A percentile compares a stretch with the other conserved stretches of the same genome.
Conservation (phyloP, 352 stramenopile genomes). For the Globisporangium spiculum region DNA sequence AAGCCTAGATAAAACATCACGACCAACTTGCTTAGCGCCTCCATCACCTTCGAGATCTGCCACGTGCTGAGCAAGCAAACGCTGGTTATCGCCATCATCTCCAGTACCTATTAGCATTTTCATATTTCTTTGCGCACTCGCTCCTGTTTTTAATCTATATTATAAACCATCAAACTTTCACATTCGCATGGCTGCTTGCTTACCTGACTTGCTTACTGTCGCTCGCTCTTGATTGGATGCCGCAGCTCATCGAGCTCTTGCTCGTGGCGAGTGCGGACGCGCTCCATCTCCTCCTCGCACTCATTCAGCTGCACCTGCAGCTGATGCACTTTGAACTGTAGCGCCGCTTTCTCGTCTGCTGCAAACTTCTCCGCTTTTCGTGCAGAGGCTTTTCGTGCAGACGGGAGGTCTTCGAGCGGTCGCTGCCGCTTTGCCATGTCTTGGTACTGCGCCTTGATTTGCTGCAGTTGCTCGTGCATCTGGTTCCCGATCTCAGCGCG, state of each 20-base stretch:
- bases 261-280: slow-evolving; percentile 60
- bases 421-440: slow-evolving; percentile 37
- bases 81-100: background rate
- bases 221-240: slow-evolving; percentile 16
- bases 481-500: slow-evolving; percentile 66
- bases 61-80: background rate
- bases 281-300: slow-evolving; percentile 82
- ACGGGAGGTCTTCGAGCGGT: slow-evolving; percentile 27
- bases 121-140: background rate
- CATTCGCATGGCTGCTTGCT: background rate
- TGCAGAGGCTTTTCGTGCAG: slow-evolving; percentile 27
- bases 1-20: background rate
- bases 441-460: slow-evolving; percentile 58
- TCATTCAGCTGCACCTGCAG: slow-evolving; percentile 67
- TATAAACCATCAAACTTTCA: background rate
- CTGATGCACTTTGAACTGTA: slow-evolving; percentile 60
- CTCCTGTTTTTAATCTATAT: slow-evolving; percentile 1
- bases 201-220: background rate
- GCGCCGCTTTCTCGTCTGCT: slow-evolving; percentile 42
- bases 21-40: background rate
- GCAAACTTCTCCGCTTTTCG: slow-evolving; percentile 30
- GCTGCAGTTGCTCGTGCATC: slow-evolving; percentile 64
- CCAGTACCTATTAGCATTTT: background rate
- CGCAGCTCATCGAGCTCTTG: slow-evolving; percentile 16
- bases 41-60: background rate